A percentile compares a stretch with the other conserved stretches of the same genome.
Conservation (phyloP, 768 basidiomycete genomes). For the Butyriboletus loyo region DNA sequence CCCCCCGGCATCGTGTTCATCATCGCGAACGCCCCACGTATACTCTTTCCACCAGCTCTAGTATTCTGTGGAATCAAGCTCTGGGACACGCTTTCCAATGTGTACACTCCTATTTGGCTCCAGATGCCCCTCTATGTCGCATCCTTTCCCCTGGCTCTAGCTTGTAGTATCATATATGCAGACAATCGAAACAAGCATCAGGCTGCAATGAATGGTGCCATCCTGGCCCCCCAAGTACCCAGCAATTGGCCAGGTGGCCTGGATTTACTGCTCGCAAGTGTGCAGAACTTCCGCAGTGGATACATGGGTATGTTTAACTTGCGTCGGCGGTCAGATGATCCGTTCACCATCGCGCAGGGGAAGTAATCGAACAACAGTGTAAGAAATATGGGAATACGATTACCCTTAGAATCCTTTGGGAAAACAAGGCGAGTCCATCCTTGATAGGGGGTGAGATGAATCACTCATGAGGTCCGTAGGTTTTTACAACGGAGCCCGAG, state of each 20-base stretch:
- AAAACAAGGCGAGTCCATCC: constrained; percentile 34
- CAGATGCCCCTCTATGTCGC: constrained; percentile 13
- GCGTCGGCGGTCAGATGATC: neutral
- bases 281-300: constrained; percentile 25
- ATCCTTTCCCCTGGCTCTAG: constrained; percentile 25
- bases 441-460: neutral
- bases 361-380: constrained; percentile 22
- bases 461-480: constrained; percentile 21
- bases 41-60: constrained; percentile 18
- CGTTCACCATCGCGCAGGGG: constrained; percentile 22
- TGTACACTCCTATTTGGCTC: constrained; percentile 15
- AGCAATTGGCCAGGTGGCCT: constrained; percentile 38
- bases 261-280: constrained; percentile 25
- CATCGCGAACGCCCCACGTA: constrained; percentile 22
- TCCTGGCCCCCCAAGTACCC: constrained; percentile 32
- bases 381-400: constrained; percentile 31
- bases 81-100: constrained; percentile 2
- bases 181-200: constrained; percentile 12
- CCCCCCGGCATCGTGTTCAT: constrained; percentile 35
- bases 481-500: constrained; percentile 48
- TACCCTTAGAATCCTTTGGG: constrained; percentile 35
- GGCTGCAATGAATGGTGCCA: constrained; percentile 25
- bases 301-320: constrained; percentile 28
- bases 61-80: constrained; percentile 14
- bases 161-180: constrained; percentile 11